These are phyloP conservation scores for Wickerhamomyces ciferrii DNA, from an alignment of 805 yeast species.

Conservation along the genomic window DNA sequence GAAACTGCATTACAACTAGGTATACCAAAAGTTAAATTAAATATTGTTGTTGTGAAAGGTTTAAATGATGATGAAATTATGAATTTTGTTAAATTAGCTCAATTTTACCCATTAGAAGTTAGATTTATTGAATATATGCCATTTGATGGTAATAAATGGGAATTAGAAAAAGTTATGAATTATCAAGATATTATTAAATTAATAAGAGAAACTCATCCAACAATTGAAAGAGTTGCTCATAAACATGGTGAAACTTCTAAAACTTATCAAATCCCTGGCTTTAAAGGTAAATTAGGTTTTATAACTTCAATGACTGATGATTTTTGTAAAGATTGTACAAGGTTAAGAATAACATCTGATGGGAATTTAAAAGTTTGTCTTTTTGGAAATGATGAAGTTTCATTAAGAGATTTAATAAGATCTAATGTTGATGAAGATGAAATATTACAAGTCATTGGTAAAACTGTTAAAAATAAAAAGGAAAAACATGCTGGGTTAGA, in stretches of 20 bases:
- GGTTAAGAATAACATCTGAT: constrained; percentile 45
- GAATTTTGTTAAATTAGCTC: constrained; percentile 39
- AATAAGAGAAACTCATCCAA: constrained; percentile 27
- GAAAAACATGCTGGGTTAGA: constrained; percentile 48
- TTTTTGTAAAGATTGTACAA: constrained; percentile 47
- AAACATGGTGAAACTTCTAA: constrained; percentile 46
- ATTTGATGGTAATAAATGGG: constrained; percentile 51
- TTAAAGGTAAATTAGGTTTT: constrained; percentile 42
- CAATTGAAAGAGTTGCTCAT: constrained; percentile 15
- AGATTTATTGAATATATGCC: constrained; percentile 58
- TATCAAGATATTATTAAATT: constrained; percentile 36
- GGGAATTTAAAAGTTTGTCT: constrained; percentile 52
- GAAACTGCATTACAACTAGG: constrained; percentile 38
- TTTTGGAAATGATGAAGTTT: constrained; percentile 47
- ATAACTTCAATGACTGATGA: constrained; percentile 52
- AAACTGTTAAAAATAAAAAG: constrained; percentile 41
- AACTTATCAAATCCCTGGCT: constrained; percentile 35
- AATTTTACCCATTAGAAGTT: constrained; percentile 36
- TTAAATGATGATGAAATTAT: constrained; percentile 46
- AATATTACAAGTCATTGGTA: constrained; percentile 33
- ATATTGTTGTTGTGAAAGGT: constrained; percentile 44
- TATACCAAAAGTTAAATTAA: constrained; percentile 40
- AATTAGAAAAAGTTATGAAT: constrained; percentile 36
- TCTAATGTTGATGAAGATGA: constrained; percentile 28
- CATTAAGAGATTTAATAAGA: constrained; percentile 39